A percentile compares a stretch with the other conserved stretches of the same genome.
phyloP scores from a whole-genome alignment of 2,329 filamentous ascomycete species.

The Chalaropsis ovoidea region DNA sequence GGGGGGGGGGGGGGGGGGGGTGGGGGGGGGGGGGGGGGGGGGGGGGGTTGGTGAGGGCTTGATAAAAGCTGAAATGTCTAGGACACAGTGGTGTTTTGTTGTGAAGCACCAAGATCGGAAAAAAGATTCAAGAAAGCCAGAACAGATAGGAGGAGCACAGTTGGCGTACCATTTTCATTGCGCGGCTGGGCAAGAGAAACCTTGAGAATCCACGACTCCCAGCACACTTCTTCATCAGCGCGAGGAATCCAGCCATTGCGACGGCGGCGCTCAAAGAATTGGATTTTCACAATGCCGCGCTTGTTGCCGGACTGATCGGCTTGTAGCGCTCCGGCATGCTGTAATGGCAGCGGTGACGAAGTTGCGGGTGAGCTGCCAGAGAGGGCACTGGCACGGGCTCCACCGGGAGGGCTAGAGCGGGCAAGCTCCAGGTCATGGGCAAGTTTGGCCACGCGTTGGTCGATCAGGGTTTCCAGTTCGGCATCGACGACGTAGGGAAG shows the following conservation, averaged over 20 bases:
- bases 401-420: neutral
- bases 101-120: neutral
- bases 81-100: neutral
- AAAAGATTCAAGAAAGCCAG: neutral
- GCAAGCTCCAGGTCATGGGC: constrained; percentile 21
- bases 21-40: neutral
- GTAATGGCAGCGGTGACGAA: constrained; percentile 19
- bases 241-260: constrained; percentile 69
- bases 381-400: constrained; percentile 28
- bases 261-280: constrained; percentile 90
- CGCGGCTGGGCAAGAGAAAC: constrained; percentile 84
- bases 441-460: constrained; percentile 70
- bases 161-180: constrained; percentile 67
- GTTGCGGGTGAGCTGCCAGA: constrained; percentile 1
- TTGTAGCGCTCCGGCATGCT: constrained; percentile 16
- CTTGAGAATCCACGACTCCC: constrained; percentile 92
- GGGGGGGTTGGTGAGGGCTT: neutral
- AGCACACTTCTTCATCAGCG: constrained; percentile 86
- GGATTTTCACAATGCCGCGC: constrained; percentile 69
- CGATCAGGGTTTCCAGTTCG: constrained; percentile 86
- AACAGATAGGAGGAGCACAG: neutral
- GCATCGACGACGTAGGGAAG: constrained; percentile 82
- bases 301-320: constrained; percentile 42
- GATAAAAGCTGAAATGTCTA: too few relatives aligned
- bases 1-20: too few relatives aligned